Conservation (phyloP, 2,329 filamentous ascomycete genomes). For the Metarhizium robertsii region DNA sequence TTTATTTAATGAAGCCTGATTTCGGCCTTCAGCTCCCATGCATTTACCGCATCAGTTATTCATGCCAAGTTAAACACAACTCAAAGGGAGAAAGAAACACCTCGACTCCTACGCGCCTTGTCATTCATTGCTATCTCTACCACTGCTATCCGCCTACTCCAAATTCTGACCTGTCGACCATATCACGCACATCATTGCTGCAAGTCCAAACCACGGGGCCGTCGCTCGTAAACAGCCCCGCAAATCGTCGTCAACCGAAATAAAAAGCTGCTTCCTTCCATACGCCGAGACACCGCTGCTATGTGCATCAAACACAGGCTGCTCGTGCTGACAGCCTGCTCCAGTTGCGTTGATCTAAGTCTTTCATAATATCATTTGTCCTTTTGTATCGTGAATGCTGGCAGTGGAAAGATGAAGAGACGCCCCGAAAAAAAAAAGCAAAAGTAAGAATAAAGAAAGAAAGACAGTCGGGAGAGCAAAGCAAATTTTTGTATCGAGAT, state of each 20-base stretch:
- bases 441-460: neutral
- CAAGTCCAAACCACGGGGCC: neutral
- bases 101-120: no score
- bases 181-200: neutral
- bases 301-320: neutral
- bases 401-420: neutral
- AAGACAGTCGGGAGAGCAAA: neutral
- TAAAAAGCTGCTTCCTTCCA: neutral
- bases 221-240: neutral
- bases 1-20: no score
- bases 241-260: neutral
- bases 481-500: neutral
- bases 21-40: no score
- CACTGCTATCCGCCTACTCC: neutral
- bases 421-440: neutral
- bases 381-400: neutral
- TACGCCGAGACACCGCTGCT: constrained; percentile 6
- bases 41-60: no score
- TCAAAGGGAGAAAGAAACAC: no score
- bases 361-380: neutral
- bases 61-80: no score
- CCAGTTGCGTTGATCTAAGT: neutral
- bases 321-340: neutral
- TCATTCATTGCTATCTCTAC: neutral
- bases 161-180: neutral